A percentile compares a stretch with the other conserved stretches of the same genome.
Conservation (phyloP, 768 basidiomycete species). For the Mycena venus region DNA sequence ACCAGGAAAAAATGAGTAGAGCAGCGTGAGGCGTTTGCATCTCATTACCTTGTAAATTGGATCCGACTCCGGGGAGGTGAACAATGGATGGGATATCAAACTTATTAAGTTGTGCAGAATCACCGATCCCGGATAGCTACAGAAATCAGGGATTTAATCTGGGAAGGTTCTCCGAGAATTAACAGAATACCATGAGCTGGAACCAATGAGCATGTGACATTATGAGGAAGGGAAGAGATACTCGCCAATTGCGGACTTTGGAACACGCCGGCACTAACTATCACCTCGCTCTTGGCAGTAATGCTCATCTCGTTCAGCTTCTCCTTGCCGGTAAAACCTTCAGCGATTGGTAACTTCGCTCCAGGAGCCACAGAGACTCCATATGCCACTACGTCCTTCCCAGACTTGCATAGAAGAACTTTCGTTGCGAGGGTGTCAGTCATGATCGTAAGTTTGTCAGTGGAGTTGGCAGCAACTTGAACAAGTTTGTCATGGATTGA, state of each 20-base stretch:
- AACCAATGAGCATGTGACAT: conserved; percentile 2
- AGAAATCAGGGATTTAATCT: neutral
- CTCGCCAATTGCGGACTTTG: conserved; percentile 44
- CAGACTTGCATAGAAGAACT: conserved; percentile 34
- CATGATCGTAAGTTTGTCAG: neutral
- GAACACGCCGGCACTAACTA: conserved; percentile 42
- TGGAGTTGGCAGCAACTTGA: neutral
- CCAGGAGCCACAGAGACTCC: conserved; percentile 40
- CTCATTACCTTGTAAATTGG: conserved; percentile 46
- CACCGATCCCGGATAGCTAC: conserved; percentile 50
- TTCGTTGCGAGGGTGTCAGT: conserved; percentile 43
- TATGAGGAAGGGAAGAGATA: neutral
- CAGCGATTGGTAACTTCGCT: conserved; percentile 38
- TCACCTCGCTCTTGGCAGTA: conserved; percentile 41
- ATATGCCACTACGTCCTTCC: conserved; percentile 33
- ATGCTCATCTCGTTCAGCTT: conserved; percentile 29
- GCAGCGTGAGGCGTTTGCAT: neutral
- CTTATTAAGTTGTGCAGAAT: conserved; percentile 37
- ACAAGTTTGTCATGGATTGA: neutral
- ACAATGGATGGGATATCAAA: conserved; percentile 43
- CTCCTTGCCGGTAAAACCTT: conserved; percentile 37
- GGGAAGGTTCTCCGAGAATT: neutral
- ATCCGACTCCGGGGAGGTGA: conserved; percentile 49
- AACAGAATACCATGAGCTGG: conserved; percentile 39
- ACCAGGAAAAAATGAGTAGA: neutral